Conservation (phyloP, 768 basidiomycete species). For the Psilocybe azurescens region DNA sequence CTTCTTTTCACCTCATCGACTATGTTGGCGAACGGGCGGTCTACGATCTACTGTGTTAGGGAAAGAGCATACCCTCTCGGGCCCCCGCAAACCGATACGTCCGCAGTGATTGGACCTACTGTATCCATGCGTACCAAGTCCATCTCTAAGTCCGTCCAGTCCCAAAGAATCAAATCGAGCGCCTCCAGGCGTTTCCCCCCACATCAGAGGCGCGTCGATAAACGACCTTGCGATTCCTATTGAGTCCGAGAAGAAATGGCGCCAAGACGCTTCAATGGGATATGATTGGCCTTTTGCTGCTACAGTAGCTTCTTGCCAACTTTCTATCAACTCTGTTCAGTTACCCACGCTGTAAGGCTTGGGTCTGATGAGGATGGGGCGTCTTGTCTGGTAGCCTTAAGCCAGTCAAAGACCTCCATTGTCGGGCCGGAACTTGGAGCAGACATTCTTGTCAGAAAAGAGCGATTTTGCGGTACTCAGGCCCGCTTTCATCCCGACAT, state of each 20-base stretch:
- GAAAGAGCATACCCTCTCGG: not conserved
- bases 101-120: conserved; percentile 6
- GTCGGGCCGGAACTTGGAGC: conserved; percentile 8
- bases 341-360: not conserved
- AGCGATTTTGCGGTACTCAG: conserved; percentile 3
- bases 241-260: not conserved
- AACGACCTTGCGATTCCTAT: not conserved
- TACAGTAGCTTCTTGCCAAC: not conserved
- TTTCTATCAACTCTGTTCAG: not conserved
- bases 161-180: not conserved
- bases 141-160: not conserved
- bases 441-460: not conserved
- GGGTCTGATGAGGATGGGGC: not conserved
- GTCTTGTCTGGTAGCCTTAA: not conserved
- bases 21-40: not conserved
- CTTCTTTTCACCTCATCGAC: not conserved
- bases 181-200: not conserved
- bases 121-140: not conserved
- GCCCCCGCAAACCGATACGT: not conserved
- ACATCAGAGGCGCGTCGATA: not conserved
- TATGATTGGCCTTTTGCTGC: not conserved
- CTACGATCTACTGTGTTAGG: not conserved
- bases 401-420: not conserved
- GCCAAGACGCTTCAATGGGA: not conserved
- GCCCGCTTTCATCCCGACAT: conserved; percentile 1